Evolutionary conservation across 2,329 filamentous ascomycete genomes (phyloP).

Genomic region (Nigrograna mackinnonii): DNA sequence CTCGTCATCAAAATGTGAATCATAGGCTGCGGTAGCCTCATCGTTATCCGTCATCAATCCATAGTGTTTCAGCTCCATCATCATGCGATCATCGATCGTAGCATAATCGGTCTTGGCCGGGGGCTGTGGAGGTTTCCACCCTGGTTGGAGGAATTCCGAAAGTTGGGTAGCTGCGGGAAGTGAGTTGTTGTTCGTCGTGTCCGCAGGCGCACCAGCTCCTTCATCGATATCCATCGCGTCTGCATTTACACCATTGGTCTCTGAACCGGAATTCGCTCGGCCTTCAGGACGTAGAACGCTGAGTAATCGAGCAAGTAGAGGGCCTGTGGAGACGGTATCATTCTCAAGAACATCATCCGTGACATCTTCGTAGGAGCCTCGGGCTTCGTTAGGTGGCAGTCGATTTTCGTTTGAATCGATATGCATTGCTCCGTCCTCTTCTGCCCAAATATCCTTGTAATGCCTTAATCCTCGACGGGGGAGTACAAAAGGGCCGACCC

Average conservation of each 20-base stretch:
- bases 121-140: conserved; percentile 78
- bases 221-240: conserved; percentile 52
- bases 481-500: conserved; percentile 80
- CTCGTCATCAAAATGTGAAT: conserved; percentile 90
- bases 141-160: conserved; percentile 73
- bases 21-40: conserved; percentile 72
- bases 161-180: conserved; percentile 76
- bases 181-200: conserved; percentile 38
- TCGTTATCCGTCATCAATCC: conserved; percentile 82
- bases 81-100: conserved; percentile 86
- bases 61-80: conserved; percentile 88
- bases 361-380: conserved; percentile 84
- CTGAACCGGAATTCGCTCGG: conserved; percentile 61
- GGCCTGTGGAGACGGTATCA: conserved; percentile 86
- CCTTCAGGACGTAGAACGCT: conserved; percentile 80
- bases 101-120: conserved; percentile 76
- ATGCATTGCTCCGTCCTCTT: conserved; percentile 83
- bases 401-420: conserved; percentile 71
- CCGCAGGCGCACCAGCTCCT: conserved; percentile 36
- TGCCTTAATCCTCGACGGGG: conserved; percentile 82
- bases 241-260: conserved; percentile 56
- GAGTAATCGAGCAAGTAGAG: conserved; percentile 79
- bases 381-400: conserved; percentile 77
- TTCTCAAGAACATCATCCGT: conserved; percentile 85
- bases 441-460: conserved; percentile 90